A percentile compares a stretch with the other conserved stretches of the same genome.
Conservation (phyloP, 306 rosid genomes). For the Casuarina equisetifolia region DNA sequence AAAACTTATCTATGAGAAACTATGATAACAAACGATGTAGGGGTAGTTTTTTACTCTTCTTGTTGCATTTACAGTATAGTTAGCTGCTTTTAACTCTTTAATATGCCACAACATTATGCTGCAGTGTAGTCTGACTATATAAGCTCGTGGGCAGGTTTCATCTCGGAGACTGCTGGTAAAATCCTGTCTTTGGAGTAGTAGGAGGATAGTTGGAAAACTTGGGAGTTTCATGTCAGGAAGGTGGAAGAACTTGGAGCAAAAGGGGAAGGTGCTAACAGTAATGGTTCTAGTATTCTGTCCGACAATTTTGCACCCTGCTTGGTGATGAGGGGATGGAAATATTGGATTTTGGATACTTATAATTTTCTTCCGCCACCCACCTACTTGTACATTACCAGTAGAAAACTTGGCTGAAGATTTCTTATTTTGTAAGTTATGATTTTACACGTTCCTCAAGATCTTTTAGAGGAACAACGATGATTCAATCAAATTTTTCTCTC, state of each 20-base stretch:
- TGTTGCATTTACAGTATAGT: neutral
- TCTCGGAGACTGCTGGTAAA: neutral
- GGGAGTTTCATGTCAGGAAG: neutral
- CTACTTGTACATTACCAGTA: neutral
- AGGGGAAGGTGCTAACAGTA: neutral
- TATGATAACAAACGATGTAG: neutral
- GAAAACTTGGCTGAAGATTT: neutral
- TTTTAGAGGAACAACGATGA: neutral
- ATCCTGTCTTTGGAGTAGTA: neutral
- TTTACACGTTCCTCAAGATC: neutral
- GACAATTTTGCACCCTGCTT: neutral
- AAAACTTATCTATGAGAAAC: neutral
- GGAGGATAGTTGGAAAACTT: neutral
- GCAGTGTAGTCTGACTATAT: neutral
- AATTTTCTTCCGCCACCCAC: neutral
- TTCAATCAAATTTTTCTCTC: neutral
- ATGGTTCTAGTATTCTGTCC: neutral
- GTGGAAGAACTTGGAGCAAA: neutral
- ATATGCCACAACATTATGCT: neutral
- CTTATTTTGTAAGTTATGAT: neutral
- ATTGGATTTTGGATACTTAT: neutral
- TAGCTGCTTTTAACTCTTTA: neutral
- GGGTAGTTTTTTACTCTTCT: neutral
- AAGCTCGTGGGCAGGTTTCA: slow-evolving; percentile 4
- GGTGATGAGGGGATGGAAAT: neutral